Base-by-base conservation (phyloP, 1,139 yeast genomes). In the Chernovozyma sophiae-reginae region DNA sequence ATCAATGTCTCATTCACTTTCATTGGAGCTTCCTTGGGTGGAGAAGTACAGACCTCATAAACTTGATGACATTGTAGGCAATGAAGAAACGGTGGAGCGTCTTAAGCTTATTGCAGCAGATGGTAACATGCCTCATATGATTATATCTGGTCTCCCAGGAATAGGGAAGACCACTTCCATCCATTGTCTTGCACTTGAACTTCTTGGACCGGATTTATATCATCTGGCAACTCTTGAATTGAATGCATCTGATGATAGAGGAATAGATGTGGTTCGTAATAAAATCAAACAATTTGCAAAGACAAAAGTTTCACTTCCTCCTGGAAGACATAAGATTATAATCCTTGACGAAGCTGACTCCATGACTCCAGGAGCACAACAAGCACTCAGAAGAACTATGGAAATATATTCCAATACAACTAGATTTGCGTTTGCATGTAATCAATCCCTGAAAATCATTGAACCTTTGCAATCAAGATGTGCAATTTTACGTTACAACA, bases 361-460 rank as follows among this genome's bases (percentile, higher is more conserved):
- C n/a, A 86, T 92, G 90, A 92, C 98, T 0, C 90, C 97, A 0
- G 97, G 96, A 33, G 98, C 98, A 1, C 99, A 92, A 60, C 96
- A 90, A 55, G 99, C 99, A 0, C 68, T 92, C 50, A 75, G 98
- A 62, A 77, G 99, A 56, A 92, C 97, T 1, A 92, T 92, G 98
- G 99, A 92, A 56, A 77, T 92, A 22, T 92, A 87, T 54, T 85
- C 97, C 23, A 84, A 84, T 55, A 83, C 97, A 4, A 92, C 99
- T 4, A 75, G 99, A 51, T 92, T 94, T 68, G 97, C 96, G 15
- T 92, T 94, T 66, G 97, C 97, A 0, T 92, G 99, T 65, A 92
- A 92, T 56, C 95, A 86, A 58, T 82, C 95, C 15, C 85, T 80
- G 62, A 92, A 92, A 58, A 90, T 92, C 58, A 92, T 92, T 46